These are phyloP conservation scores for Halophytophthora polymorphica DNA, from an alignment of 352 stramenopile species.

Conservation along the genomic window DNA sequence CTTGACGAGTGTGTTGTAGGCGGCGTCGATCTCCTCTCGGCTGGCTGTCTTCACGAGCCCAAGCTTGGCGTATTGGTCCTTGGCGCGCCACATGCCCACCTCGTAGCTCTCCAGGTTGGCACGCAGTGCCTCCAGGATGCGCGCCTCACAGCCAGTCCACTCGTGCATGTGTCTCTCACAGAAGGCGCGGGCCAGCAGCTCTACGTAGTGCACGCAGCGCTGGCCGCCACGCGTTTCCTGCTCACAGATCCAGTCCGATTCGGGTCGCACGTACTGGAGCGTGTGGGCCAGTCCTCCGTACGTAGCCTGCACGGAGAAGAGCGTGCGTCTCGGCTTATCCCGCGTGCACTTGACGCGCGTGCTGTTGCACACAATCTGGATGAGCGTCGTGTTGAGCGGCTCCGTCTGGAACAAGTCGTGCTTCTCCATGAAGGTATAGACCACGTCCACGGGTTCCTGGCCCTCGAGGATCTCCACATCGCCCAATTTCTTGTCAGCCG, in stretches of 20 bases:
- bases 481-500: constrained; percentile 60
- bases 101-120: constrained; percentile 69
- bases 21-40: constrained; percentile 70
- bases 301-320: constrained; percentile 80
- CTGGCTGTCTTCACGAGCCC: constrained; percentile 67
- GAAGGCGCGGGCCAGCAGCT: constrained; percentile 58
- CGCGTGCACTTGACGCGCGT: constrained; percentile 61
- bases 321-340: constrained; percentile 48
- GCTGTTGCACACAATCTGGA: constrained; percentile 70
- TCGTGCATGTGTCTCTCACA: constrained; percentile 74
- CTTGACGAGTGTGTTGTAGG: constrained; percentile 80
- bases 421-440: constrained; percentile 87
- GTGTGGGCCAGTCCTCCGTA: constrained; percentile 67
- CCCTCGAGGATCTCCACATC: constrained; percentile 72
- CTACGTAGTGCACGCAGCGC: constrained; percentile 73
- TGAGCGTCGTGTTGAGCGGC: constrained; percentile 70
- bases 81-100: constrained; percentile 70
- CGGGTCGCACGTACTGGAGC: constrained; percentile 73
- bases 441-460: constrained; percentile 74
- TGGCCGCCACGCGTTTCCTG: constrained; percentile 40
- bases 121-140: constrained; percentile 62
- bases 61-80: constrained; percentile 80
- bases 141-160: constrained; percentile 47
- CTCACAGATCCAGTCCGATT: constrained; percentile 75
- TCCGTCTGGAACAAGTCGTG: constrained; percentile 82